Conservation (phyloP, 2,329 filamentous ascomycete genomes). For the Kalmusia sp. region DNA sequence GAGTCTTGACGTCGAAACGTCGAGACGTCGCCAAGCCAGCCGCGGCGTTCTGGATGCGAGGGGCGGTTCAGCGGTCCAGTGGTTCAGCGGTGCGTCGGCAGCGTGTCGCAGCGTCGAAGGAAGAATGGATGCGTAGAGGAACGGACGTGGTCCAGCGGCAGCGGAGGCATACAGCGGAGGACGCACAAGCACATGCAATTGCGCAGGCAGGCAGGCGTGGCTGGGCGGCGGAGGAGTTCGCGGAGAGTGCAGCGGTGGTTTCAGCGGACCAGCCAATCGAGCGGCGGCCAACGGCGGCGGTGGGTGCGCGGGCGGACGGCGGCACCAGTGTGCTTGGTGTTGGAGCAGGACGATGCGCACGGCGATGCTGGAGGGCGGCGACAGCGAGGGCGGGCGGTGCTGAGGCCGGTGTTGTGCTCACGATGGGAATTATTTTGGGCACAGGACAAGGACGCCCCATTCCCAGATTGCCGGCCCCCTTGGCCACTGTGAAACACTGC, state of each 20-base stretch:
- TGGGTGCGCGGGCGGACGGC: not conserved
- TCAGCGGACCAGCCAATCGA: not conserved
- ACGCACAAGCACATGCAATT: slow-evolving; percentile 5
- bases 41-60: slow-evolving; percentile 38
- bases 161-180: too few relatives aligned
- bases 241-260: slow-evolving; percentile 3
- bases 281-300: not conserved
- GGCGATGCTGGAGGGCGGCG: not conserved
- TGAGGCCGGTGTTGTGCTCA: not conserved
- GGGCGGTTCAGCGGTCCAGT: slow-evolving; percentile 14
- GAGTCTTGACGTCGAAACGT: slow-evolving; percentile 17
- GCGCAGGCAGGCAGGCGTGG: not conserved
- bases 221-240: slow-evolving; percentile 21
- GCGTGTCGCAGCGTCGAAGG: not conserved
- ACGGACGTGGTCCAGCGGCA: slow-evolving; percentile 21
- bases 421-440: slow-evolving; percentile 10
- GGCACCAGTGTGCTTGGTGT: not conserved
- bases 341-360: not conserved
- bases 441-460: slow-evolving; percentile 3
- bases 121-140: not conserved
- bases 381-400: not conserved
- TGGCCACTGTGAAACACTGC: slow-evolving; percentile 10
- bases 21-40: slow-evolving; percentile 29
- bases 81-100: too few relatives aligned
- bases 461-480: slow-evolving; percentile 7